Percentiles rank a stretch among this genome's conserved stretches.
These are phyloP conservation scores for Cymbopogon flexuosus DNA, from an alignment of 202 grass and related monocot species.

Conservation along the genomic window DNA sequence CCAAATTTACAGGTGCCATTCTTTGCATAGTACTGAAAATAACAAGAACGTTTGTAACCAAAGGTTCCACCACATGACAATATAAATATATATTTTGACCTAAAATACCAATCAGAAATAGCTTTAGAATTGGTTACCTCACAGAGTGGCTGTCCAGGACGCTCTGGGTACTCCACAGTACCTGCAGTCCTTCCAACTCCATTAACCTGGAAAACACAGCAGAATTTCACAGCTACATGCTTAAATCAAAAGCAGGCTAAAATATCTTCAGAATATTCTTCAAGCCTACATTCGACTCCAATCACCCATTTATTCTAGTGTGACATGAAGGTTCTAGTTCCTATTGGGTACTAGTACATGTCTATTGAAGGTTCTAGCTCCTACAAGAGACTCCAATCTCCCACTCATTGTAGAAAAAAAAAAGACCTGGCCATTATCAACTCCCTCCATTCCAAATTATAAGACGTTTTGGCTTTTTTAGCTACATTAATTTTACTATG, in stretches of 20 bases:
- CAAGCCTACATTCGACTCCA: background rate
- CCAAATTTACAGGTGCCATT: constrained; percentile 75
- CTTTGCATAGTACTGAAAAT: constrained; percentile 60
- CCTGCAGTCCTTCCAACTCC: constrained; percentile 25
- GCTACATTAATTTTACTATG: background rate
- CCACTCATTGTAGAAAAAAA: background rate
- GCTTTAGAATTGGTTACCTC: constrained; percentile 48
- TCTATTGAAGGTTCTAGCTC: background rate
- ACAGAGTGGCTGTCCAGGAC: constrained; percentile 61
- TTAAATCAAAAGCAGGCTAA: constrained; percentile 8
- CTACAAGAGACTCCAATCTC: background rate
- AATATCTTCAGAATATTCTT: background rate
- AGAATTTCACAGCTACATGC: background rate
- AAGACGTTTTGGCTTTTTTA: background rate
- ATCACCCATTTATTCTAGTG: background rate
- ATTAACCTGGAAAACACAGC: constrained; percentile 33
- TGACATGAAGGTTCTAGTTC: background rate
- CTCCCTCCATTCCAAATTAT: background rate
- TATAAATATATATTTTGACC: background rate
- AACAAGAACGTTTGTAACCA: background rate
- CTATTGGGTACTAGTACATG: background rate
- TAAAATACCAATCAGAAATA: background rate
- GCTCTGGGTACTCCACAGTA: constrained; percentile 58
- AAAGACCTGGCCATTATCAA: background rate
- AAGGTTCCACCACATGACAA: background rate